Evolutionary conservation across 768 basidiomycete genomes (phyloP), one percentile per base, ranked within the genome.

Genomic region (Serendipita vermifera): DNA sequence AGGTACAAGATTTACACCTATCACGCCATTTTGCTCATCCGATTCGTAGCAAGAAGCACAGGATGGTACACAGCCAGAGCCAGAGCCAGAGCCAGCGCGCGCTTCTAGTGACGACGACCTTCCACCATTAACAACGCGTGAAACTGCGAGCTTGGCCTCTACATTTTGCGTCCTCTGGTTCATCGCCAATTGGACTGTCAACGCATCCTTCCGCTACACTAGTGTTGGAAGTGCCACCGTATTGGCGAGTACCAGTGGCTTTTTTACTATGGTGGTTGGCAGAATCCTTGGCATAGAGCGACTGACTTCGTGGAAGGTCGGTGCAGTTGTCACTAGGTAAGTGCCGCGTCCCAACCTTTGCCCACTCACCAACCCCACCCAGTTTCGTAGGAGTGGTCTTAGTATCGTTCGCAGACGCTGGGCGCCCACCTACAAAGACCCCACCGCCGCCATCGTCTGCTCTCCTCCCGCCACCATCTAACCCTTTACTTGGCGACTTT

Each of bases 221-320:
- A 90, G 83, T 63, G 93, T 97, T n/a, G 88, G 89, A 2, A 94
- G 90, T 66, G 81, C 88, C 17, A 96, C 93, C 3, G 83, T 97
- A 33, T 69, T 96, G 54, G 85, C 87, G 1, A 82, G 84, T 64
- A 93, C 82, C 74, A 92, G 89, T 61, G 91, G 93, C 0, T 90
- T 99, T 70, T 97, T 98, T 65, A 98, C 93, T 0, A 71, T 98
- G 43, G 84, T 73, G 0, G 72, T 97, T 48, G 94, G 96, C 2
- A 76, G 85, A 20, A 59, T 93, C 22, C 87, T 89, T 58, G 76
- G 76, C 5, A 86, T 98, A 3, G 96, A 98, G 68, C 73, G 69
- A 3, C 67, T 97, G 51, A 85, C 85, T 0, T 38, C 79, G 2
- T 70, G 78, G 5, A 97, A 96, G 69, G 69, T 88, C 33, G 69